phyloP scores from a whole-genome alignment of 2,329 filamentous ascomycete genomes.

The Diaporthe sp. region DNA sequence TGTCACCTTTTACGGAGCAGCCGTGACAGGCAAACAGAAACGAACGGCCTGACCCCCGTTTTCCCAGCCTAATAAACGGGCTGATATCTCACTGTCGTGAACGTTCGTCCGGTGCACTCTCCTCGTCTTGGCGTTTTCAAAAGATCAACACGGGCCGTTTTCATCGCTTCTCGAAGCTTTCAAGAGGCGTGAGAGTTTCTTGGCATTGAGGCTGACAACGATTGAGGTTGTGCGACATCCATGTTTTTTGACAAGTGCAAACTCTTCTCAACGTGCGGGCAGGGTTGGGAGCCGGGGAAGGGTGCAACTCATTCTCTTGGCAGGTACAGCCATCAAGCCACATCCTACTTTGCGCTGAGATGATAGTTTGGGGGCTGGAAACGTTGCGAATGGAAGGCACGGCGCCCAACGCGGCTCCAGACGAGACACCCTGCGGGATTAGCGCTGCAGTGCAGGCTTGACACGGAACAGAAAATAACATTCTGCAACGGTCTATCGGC shows the following conservation, averaged over 20 bases:
- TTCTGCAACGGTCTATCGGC: neutral
- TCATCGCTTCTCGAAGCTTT: neutral
- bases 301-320: neutral
- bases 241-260: neutral
- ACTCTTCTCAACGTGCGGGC: neutral
- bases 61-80: neutral
- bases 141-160: slow-evolving; percentile 18
- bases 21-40: neutral
- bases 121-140: slow-evolving; percentile 6
- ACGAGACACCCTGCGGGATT: neutral
- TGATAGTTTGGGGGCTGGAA: neutral
- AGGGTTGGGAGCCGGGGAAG: neutral
- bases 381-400: neutral
- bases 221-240: neutral
- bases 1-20: slow-evolving; percentile 1
- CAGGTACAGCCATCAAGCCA: no score
- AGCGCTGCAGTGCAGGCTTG: neutral
- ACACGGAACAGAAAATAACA: neutral
- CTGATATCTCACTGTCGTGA: slow-evolving; percentile 3
- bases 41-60: neutral
- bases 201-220: slow-evolving; percentile 17
- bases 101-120: slow-evolving; percentile 10
- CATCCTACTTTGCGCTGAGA: neutral
- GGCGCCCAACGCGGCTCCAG: neutral
- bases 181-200: neutral